Conservation (phyloP, 805 yeast genomes). For the Saccharomycopsis schoenii region DNA sequence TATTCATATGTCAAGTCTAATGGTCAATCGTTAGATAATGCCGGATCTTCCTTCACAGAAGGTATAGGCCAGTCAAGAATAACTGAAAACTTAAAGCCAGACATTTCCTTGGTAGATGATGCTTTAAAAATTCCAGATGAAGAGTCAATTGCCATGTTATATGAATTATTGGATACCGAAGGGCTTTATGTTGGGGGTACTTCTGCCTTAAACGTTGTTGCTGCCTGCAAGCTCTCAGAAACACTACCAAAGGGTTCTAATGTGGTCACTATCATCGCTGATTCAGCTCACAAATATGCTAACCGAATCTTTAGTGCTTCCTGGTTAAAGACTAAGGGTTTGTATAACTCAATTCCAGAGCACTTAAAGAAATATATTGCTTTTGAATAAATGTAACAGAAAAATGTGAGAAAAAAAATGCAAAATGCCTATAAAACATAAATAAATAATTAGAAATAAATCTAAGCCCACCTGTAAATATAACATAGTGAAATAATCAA, state of each 20-base stretch:
- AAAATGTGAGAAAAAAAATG: background rate
- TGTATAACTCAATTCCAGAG: slow-evolving; percentile 59
- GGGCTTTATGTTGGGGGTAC: slow-evolving; percentile 90
- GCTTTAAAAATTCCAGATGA: slow-evolving; percentile 73
- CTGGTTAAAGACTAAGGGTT: slow-evolving; percentile 66
- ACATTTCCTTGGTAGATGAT: slow-evolving; percentile 65
- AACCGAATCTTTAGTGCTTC: slow-evolving; percentile 66
- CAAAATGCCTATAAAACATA: background rate
- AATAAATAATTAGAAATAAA: too few species aligned
- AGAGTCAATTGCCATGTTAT: slow-evolving; percentile 75
- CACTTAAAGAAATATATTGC: slow-evolving; percentile 57
- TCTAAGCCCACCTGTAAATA: too few species aligned
- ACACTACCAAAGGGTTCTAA: slow-evolving; percentile 67
- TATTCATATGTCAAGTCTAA: slow-evolving; percentile 67
- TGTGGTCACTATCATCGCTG: slow-evolving; percentile 83
- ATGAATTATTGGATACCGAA: slow-evolving; percentile 75
- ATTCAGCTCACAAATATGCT: slow-evolving; percentile 83
- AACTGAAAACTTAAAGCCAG: slow-evolving; percentile 70
- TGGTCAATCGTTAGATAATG: slow-evolving; percentile 57
- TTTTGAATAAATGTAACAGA: background rate
- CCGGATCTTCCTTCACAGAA: slow-evolving; percentile 85
- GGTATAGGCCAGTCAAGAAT: slow-evolving; percentile 96
- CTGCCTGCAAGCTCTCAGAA: slow-evolving; percentile 72
- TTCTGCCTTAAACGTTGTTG: slow-evolving; percentile 81
- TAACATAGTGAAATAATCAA: too few species aligned